phyloP scores from a whole-genome alignment of 495 filamentous ascomycete species.

The Talaromyces borbonicus region DNA sequence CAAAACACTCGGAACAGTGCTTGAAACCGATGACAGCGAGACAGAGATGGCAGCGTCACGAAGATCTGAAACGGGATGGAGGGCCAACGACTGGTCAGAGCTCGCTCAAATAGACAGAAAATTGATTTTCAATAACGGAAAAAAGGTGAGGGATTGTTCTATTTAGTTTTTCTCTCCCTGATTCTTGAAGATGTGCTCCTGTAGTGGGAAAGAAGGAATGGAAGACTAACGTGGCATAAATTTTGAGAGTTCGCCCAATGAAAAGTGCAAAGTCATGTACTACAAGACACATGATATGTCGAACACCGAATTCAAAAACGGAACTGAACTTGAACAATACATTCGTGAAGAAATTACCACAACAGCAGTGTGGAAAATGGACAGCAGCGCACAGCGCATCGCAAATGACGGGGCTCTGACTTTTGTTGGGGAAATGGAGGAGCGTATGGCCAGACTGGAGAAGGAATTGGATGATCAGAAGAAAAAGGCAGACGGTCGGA shows the following conservation, averaged over 20 bases:
- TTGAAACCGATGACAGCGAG: neutral
- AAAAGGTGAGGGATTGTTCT: neutral
- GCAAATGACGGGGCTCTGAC: neutral
- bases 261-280: neutral
- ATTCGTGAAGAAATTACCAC: neutral
- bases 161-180: neutral
- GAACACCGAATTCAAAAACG: neutral
- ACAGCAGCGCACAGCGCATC: neutral
- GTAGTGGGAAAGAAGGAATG: neutral
- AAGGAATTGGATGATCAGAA: neutral
- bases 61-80: neutral
- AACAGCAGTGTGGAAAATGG: constrained; percentile 1
- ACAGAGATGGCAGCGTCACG: neutral
- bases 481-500: neutral
- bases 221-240: neutral
- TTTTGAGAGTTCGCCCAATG: neutral
- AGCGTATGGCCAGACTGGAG: constrained; percentile 1
- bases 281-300: constrained; percentile 2
- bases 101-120: neutral
- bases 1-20: neutral
- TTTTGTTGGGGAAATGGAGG: neutral
- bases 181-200: neutral
- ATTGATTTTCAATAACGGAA: neutral
- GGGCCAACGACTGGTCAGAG: neutral
- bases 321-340: neutral